Conservation (phyloP, 306 rosid species). For the Morella rubra region DNA sequence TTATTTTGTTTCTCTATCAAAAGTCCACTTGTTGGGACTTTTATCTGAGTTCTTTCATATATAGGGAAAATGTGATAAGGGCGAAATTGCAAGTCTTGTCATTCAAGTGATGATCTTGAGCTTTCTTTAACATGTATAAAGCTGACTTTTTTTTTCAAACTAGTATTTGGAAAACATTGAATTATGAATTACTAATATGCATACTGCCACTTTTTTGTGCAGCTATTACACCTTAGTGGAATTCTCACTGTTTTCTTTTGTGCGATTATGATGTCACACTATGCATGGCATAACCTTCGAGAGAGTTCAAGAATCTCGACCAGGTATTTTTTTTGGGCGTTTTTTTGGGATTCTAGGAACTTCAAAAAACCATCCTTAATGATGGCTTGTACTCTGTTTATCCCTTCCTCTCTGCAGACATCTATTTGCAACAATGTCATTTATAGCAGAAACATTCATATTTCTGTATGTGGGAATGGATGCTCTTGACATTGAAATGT, state of each 20-base stretch:
- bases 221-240: slow-evolving; percentile 52
- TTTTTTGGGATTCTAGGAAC: slow-evolving; percentile 7
- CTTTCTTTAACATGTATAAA: background rate
- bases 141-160: too few relatives aligned
- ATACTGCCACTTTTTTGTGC: slow-evolving; percentile 13
- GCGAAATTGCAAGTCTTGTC: background rate
- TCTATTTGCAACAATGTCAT: background rate
- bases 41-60: background rate
- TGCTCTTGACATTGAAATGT: background rate
- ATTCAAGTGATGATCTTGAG: background rate
- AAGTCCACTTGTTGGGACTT: background rate
- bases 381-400: background rate
- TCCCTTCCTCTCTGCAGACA: slow-evolving; percentile 19
- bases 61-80: background rate
- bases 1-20: too few relatives aligned
- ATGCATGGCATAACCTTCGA: slow-evolving; percentile 58
- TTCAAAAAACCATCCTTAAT: background rate
- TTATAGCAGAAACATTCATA: background rate
- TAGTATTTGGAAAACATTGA: too few relatives aligned
- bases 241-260: slow-evolving; percentile 59
- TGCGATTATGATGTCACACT: slow-evolving; percentile 58
- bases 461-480: too few relatives aligned
- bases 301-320: slow-evolving; percentile 58
- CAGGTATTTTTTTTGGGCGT: slow-evolving; percentile 31
- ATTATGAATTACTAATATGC: background rate